These are phyloP conservation scores for Phytopythium oedochilum DNA, from an alignment of 352 stramenopile genomes.

Conservation along the genomic window DNA sequence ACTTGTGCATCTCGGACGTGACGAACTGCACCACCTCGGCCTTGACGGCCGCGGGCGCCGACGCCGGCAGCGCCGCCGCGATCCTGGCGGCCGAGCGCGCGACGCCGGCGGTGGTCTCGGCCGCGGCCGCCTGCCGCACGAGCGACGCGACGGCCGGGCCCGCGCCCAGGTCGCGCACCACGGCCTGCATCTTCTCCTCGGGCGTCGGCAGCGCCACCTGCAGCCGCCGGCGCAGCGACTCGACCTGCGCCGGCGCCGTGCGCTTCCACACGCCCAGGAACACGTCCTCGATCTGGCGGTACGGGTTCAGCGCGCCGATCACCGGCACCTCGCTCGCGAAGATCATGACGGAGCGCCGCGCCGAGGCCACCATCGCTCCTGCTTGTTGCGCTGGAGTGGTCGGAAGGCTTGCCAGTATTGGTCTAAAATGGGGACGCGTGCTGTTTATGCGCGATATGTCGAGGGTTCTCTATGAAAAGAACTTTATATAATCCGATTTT, in stretches of 20 bases:
- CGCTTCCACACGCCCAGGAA: conserved; percentile 78
- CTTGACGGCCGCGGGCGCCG: conserved; percentile 43
- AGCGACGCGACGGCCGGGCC: conserved; percentile 52
- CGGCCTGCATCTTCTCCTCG: conserved; percentile 49
- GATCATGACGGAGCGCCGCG: conserved; percentile 57
- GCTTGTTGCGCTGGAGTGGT: no score
- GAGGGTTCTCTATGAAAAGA: no score
- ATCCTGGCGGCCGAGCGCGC: conserved; percentile 43
- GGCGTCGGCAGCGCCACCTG: conserved; percentile 32
- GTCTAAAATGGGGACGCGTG: no score
- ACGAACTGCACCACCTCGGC: conserved; percentile 71
- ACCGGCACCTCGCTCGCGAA: conserved; percentile 86
- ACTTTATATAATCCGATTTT: no score
- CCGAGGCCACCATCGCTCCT: no score
- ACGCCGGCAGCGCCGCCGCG: conserved; percentile 34
- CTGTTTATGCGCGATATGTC: no score
- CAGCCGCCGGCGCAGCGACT: conserved; percentile 39
- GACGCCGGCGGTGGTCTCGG: conserved; percentile 36
- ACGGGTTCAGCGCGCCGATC: conserved; percentile 77
- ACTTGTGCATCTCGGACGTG: conserved; percentile 75
- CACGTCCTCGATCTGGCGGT: conserved; percentile 79
- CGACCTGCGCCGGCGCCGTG: conserved; percentile 65
- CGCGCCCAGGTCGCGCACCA: conserved; percentile 52
- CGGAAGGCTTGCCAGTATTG: no score
- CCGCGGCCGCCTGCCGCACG: conserved; percentile 39